Evolutionary conservation across 192 early-diverging fungal genomes (phyloP).

Genomic region (Jimgerdemannia lactiflua): DNA sequence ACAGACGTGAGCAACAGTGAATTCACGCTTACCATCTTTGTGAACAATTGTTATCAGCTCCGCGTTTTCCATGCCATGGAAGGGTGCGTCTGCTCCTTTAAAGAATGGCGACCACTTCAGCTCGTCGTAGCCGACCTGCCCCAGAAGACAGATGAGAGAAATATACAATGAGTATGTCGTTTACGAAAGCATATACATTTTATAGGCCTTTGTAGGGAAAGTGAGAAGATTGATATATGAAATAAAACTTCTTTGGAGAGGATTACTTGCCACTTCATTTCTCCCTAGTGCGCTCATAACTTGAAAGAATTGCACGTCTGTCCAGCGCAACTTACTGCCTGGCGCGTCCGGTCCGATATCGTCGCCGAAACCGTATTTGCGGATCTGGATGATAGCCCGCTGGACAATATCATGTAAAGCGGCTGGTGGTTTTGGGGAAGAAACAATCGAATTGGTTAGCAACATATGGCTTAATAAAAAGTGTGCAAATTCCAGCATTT

Average conservation of each 20-base stretch:
- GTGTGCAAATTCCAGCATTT: too few species aligned
- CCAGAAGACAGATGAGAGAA: not conserved
- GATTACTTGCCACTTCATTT: constrained; percentile 42
- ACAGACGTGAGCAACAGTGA: too few species aligned
- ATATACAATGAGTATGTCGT: not conserved
- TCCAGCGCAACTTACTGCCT: constrained; percentile 60
- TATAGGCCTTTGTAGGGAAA: not conserved
- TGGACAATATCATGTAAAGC: constrained; percentile 84
- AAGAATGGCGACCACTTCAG: constrained; percentile 80
- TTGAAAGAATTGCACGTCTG: constrained; percentile 88
- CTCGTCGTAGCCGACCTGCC: constrained; percentile 76
- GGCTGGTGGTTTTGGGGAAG: constrained; percentile 22
- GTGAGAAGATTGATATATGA: not conserved
- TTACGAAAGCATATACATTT: not conserved
- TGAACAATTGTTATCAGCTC: constrained; percentile 83
- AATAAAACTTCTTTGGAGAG: not conserved
- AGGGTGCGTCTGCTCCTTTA: constrained; percentile 75
- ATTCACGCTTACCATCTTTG: constrained; percentile 56
- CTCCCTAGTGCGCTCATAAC: constrained; percentile 70
- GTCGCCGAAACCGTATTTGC: constrained; percentile 83
- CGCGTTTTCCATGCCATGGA: constrained; percentile 86
- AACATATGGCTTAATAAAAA: not conserved
- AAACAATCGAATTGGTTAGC: constrained; percentile 3
- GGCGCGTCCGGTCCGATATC: constrained; percentile 27
- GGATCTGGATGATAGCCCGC: constrained; percentile 79